These are phyloP conservation scores for Geranium incanum DNA, from an alignment of 441 rosid species.

Conservation along the genomic window DNA sequence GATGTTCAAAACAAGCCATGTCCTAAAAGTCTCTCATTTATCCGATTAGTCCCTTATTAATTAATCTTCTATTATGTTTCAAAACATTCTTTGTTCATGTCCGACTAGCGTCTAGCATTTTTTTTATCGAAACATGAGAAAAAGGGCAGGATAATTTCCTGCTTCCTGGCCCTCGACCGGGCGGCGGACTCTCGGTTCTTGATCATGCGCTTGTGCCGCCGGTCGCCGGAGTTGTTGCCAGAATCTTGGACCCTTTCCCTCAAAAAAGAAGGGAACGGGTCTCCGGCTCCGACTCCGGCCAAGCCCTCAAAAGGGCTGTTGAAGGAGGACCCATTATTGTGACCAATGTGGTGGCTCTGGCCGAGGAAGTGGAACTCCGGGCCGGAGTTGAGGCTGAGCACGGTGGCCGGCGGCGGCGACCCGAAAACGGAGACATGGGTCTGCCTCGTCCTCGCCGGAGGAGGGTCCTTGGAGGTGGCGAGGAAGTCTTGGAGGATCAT, in stretches of 20 bases:
- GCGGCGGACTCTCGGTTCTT: neutral
- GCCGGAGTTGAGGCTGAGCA: neutral
- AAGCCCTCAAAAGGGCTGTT: neutral
- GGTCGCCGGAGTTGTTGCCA: neutral
- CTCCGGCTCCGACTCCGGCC: neutral
- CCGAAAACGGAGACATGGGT: neutral
- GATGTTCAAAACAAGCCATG: too few relatives aligned
- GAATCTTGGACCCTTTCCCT: neutral
- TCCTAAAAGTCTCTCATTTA: too few relatives aligned
- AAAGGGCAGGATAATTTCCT: too few relatives aligned
- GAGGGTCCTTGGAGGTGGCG: neutral
- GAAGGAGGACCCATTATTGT: neutral
- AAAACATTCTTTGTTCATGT: too few relatives aligned
- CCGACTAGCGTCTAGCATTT: too few relatives aligned
- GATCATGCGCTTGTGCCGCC: neutral
- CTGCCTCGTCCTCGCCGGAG: neutral
- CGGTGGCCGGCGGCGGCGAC: neutral
- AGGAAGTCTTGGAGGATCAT: conserved; percentile 6
- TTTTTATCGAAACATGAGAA: too few relatives aligned
- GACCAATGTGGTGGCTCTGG: neutral
- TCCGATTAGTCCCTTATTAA: too few relatives aligned
- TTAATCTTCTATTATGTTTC: too few relatives aligned
- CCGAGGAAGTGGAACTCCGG: neutral
- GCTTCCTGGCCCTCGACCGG: neutral
- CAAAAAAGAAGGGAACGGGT: neutral